A percentile compares a stretch with the other conserved stretches of the same genome.
phyloP scores from a whole-genome alignment of 441 rosid species.

The Adansonia rubrostipa region DNA sequence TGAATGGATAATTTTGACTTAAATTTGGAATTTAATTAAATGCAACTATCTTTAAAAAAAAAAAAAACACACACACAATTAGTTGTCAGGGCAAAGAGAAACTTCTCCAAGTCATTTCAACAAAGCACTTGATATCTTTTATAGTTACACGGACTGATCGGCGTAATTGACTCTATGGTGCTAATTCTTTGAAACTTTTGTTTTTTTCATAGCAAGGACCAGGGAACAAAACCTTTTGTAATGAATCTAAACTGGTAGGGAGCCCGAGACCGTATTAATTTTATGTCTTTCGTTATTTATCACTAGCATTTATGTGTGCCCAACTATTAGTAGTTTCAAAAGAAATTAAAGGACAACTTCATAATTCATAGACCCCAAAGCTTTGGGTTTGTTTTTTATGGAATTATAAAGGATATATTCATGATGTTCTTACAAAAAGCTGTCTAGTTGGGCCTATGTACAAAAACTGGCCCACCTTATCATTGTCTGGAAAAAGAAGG shows the following conservation, averaged over 20 bases:
- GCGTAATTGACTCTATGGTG: conserved; percentile 41
- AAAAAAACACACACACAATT: neutral
- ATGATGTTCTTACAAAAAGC: neutral
- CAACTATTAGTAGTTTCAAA: neutral
- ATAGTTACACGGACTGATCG: conserved; percentile 28
- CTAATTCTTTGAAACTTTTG: neutral
- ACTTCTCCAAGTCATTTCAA: conserved; percentile 8
- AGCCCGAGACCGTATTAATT: neutral
- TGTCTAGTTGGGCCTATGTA: neutral
- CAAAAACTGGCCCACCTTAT: conserved; percentile 27
- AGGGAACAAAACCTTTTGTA: conserved; percentile 20
- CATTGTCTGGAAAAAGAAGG: neutral
- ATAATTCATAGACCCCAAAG: neutral
- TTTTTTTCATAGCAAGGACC: neutral
- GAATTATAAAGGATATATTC: no score
- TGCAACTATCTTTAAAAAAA: neutral
- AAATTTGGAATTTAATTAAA: neutral
- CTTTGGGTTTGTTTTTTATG: neutral
- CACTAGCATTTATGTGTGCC: no score
- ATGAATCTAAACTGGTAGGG: neutral
- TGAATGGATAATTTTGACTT: no score
- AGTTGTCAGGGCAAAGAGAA: neutral
- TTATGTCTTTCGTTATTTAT: neutral
- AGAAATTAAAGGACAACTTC: conserved; percentile 6
- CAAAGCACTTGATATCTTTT: neutral